phyloP scores from a whole-genome alignment of 1,284 basidiomycete genomes.

The Apiotrichum gamsii region DNA sequence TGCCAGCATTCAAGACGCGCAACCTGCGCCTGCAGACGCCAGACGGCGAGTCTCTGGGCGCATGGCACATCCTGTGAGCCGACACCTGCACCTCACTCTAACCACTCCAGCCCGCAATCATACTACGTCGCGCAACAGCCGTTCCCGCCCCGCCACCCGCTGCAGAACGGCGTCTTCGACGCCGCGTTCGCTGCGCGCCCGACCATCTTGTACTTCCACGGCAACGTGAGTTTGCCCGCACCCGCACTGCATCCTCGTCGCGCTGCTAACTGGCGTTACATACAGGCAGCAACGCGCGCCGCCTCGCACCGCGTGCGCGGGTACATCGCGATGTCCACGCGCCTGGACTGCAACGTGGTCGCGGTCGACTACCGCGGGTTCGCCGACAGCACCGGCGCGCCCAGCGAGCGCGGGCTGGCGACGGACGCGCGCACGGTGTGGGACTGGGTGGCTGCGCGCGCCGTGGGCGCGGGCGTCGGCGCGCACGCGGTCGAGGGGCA shows the following conservation, averaged over 20 bases:
- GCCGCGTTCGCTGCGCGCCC: slow-evolving; percentile 58
- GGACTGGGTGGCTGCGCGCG: slow-evolving; percentile 59
- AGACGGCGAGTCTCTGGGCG: slow-evolving; percentile 73
- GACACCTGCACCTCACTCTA: no score
- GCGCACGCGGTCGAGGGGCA: slow-evolving; percentile 4
- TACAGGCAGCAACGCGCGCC: slow-evolving; percentile 16
- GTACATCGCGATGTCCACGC: slow-evolving; percentile 23
- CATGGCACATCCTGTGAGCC: slow-evolving; percentile 74
- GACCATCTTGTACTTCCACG: slow-evolving; percentile 82
- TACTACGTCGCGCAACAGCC: slow-evolving; percentile 12
- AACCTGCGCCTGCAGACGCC: slow-evolving; percentile 64
- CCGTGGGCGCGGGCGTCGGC: slow-evolving; percentile 1
- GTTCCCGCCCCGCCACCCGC: slow-evolving; percentile 19
- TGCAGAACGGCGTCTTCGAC: slow-evolving; percentile 37
- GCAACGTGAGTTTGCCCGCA: slow-evolving; percentile 62
- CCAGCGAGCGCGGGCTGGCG: slow-evolving; percentile 66
- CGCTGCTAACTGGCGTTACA: no score
- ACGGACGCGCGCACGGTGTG: slow-evolving; percentile 73
- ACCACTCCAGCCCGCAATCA: no score
- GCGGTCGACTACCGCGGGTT: slow-evolving; percentile 90
- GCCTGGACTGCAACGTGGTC: slow-evolving; percentile 59
- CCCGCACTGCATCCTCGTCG: no score
- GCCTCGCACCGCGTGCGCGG: slow-evolving; percentile 6
- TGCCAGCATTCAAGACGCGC: slow-evolving; percentile 67
- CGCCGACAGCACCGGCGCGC: slow-evolving; percentile 73